Evolutionary conservation across 2,329 filamentous ascomycete genomes (phyloP), one percentile per base, ranked within the genome.

Genomic region (Rhytidhysteron rufulum): DNA sequence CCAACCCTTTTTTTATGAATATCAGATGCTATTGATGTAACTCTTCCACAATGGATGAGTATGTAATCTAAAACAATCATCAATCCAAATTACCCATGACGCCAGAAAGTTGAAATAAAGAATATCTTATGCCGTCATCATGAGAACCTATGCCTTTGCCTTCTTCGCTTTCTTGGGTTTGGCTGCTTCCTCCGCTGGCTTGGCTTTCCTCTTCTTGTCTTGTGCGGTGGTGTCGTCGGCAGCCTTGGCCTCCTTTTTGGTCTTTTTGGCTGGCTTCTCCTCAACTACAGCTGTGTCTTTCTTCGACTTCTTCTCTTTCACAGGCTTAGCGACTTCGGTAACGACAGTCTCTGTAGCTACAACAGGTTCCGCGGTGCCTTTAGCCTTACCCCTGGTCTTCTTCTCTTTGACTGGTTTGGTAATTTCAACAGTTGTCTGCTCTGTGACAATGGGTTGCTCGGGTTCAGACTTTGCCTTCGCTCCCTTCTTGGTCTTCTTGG

Each of bases 401-500:
- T n/a, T n/a, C n/a, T 31, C 27, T 18, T 36, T 19, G 18, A 36
- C 8, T 8, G 17, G 6, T 7, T 27, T 27, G 24, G 17, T 8
- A 35, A 15, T 34, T 20, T 39, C 41, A 10, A 25, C 11, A 10
- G 34, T 15, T 27, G 32, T 35, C 24, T 27, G 24, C 13, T 7
- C 24, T 8, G 8, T 27, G 24, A 27, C 13, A 27, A 13, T 27
- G 24, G 24, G 24, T 27, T 8, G 7, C 13, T 27, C 24, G 24
- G 13, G 24, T 13, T 45, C 44, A 13, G 9, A 27, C 13, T 47
- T 37, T 24, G 43, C 37, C 34, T 51, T 52, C 17, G 44, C 39
- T 33, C 44, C 50, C 48, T 62, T 59, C 47, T 57, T 55, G 17
- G 53, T 43, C 31, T 58, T 56, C 54, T 63, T 64, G 27, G 39